These are phyloP conservation scores for Erodium moschatum DNA, from an alignment of 441 rosid species.

Conservation along the genomic window DNA sequence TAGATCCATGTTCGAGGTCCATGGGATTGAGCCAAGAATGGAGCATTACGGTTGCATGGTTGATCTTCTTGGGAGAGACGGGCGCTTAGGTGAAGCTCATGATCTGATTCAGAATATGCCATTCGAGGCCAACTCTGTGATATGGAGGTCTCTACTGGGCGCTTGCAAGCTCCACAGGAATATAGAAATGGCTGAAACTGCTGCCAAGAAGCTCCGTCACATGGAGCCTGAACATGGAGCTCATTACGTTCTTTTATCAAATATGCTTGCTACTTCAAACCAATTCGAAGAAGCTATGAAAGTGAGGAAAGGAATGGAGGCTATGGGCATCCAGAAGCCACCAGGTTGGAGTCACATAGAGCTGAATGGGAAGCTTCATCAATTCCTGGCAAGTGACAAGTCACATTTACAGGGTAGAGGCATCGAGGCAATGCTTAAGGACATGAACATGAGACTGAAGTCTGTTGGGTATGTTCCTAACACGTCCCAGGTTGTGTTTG, in stretches of 20 bases:
- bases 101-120: slow-evolving; percentile 28
- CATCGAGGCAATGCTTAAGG: slow-evolving; percentile 24
- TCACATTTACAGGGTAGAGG: slow-evolving; percentile 3
- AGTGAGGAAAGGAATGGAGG: not conserved
- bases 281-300: slow-evolving; percentile 18
- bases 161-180: slow-evolving; percentile 30
- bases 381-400: not conserved
- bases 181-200: slow-evolving; percentile 27
- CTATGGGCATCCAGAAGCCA: not conserved
- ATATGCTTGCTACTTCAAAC: slow-evolving; percentile 27
- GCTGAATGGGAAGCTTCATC: not conserved
- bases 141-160: slow-evolving; percentile 32
- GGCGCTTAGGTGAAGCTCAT: slow-evolving; percentile 29
- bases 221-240: slow-evolving; percentile 33
- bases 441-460: slow-evolving; percentile 23
- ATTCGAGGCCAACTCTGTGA: slow-evolving; percentile 25
- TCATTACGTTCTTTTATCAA: slow-evolving; percentile 26
- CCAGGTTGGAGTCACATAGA: not conserved
- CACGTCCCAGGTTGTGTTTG: slow-evolving; percentile 27
- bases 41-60: slow-evolving; percentile 37
- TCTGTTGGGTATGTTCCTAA: slow-evolving; percentile 27
- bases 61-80: slow-evolving; percentile 32
- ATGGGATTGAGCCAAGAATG: slow-evolving; percentile 22
- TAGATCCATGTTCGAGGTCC: slow-evolving; percentile 20
- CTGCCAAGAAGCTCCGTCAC: slow-evolving; percentile 21